These are phyloP conservation scores for Backusella macrospora DNA, from an alignment of 192 early-diverging fungal genomes.

Conservation along the genomic window DNA sequence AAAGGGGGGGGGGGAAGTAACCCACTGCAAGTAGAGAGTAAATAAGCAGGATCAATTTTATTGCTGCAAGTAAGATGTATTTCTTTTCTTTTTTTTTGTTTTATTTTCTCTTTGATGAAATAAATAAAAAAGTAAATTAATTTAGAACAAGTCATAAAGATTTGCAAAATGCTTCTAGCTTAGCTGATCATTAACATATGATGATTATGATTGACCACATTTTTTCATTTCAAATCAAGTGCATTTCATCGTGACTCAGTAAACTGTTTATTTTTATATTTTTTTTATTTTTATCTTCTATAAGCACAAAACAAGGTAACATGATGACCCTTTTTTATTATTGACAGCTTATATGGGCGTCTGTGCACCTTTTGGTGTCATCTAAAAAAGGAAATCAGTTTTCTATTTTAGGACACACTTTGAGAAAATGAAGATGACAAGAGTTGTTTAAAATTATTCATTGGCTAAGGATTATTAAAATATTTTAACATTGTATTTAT, in stretches of 20 bases:
- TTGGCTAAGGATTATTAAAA: background rate
- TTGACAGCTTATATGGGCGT: background rate
- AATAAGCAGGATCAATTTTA: background rate
- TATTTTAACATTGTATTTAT: background rate
- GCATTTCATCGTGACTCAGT: background rate
- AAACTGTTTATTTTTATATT: background rate
- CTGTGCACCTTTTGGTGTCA: conserved; percentile 7
- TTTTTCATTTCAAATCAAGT: conserved; percentile 10
- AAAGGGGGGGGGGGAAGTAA: background rate
- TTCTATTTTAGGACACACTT: background rate
- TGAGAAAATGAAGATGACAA: background rate
- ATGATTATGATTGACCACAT: conserved; percentile 9
- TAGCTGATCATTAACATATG: background rate
- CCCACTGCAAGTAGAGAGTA: too few species aligned
- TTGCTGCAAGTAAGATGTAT: background rate
- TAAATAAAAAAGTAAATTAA: background rate
- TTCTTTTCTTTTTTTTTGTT: background rate
- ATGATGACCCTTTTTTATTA: background rate
- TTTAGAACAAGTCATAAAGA: background rate
- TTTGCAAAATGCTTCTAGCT: background rate
- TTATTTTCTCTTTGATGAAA: too few species aligned
- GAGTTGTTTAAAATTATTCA: background rate
- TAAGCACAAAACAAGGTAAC: too few species aligned
- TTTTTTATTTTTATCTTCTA: background rate
- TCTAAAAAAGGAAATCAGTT: background rate